Percentiles rank a stretch among this genome's conserved stretches.
Evolutionary conservation across 148 eudicot species (phyloP).

Genomic region (Vaccinium myrtillus): DNA sequence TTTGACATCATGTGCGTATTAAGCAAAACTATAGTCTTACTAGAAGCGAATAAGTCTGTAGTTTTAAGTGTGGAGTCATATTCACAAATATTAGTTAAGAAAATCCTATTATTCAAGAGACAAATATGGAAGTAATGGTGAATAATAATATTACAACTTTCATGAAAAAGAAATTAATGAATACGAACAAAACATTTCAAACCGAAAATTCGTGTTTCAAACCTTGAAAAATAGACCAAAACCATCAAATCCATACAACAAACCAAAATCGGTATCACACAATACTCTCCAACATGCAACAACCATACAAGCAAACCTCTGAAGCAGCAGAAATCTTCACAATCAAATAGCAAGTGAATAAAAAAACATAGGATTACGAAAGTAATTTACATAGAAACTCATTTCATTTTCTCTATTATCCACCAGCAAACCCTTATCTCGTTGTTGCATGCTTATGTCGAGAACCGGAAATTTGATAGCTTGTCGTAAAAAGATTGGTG

Average conservation of each 20-base stretch:
- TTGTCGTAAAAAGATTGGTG: background rate
- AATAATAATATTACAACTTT: background rate
- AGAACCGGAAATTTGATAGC: background rate
- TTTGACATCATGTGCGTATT: no score
- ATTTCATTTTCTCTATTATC: background rate
- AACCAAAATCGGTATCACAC: background rate
- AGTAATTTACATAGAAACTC: constrained; percentile 15
- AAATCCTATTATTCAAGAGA: no score
- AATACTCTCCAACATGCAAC: background rate
- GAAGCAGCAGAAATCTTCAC: background rate
- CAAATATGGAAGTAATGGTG: background rate
- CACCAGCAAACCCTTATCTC: constrained; percentile 1
- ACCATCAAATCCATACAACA: constrained; percentile 13
- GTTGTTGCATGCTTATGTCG: background rate
- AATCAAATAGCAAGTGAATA: background rate
- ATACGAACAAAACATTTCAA: background rate
- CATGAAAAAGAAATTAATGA: background rate
- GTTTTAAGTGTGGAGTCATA: no score
- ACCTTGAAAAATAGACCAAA: background rate
- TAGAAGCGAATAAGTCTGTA: no score
- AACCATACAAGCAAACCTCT: constrained; percentile 11
- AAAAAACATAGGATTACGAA: background rate
- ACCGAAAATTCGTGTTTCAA: background rate
- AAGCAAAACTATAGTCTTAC: no score
- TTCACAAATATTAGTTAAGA: no score